phyloP scores from a whole-genome alignment of 345 rosid genomes.

The Populus ilicifolia region DNA sequence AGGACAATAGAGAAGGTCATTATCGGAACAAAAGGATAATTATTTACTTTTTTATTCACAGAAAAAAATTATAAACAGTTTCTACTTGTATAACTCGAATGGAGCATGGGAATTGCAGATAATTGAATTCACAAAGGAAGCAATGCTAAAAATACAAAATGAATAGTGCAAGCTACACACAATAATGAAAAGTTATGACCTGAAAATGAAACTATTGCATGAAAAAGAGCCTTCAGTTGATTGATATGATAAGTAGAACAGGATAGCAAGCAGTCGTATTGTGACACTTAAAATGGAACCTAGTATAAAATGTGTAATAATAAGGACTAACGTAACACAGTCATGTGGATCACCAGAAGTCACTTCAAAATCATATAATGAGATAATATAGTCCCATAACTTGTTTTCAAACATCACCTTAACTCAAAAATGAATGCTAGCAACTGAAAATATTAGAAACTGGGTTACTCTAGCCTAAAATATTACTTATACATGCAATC shows the following conservation, averaged over 20 bases:
- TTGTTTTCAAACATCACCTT: not conserved
- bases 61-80: not conserved
- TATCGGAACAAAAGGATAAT: not conserved
- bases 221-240: not conserved
- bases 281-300: not conserved
- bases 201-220: not conserved
- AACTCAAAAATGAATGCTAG: not conserved
- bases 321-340: not conserved
- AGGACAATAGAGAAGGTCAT: not conserved
- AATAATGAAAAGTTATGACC: not conserved
- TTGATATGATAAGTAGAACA: not conserved
- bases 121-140: not conserved
- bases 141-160: not conserved
- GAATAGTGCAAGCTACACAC: not conserved
- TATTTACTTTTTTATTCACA: not conserved
- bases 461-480: not conserved
- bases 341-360: not conserved
- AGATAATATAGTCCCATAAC: not conserved
- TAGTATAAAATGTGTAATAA: not conserved
- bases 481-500: not conserved
- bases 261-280: not conserved
- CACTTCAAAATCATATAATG: not conserved
- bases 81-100: not conserved
- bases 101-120: not conserved
- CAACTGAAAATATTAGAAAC: not conserved